Conservation (phyloP, 1,284 basidiomycete species). For the Paramarasmius palmivorus region DNA sequence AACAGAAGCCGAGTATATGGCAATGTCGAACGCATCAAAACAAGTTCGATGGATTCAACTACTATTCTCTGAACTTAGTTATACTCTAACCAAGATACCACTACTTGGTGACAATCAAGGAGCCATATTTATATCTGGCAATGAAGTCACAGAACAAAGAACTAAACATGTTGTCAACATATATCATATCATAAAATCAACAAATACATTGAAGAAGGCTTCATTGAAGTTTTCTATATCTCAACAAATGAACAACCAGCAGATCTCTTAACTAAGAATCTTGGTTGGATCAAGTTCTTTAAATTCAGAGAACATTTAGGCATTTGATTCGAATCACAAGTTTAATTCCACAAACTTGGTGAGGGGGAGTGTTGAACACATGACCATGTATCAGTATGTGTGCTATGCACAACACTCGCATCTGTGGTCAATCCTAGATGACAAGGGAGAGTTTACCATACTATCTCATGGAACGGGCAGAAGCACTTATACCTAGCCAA, state of each 20-base stretch:
- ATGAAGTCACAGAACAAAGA: constrained; percentile 25
- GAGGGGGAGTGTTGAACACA: no score
- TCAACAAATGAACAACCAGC: constrained; percentile 23
- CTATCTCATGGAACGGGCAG: no score
- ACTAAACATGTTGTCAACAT: constrained; percentile 47
- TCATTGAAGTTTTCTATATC: constrained; percentile 15
- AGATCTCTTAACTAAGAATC: constrained; percentile 28
- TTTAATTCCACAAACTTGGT: no score
- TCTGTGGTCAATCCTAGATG: no score
- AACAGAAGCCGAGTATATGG: constrained; percentile 35
- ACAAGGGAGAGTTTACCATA: no score
- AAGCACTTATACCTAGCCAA: no score
- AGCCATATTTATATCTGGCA: constrained; percentile 29
- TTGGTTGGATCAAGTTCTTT: no score
- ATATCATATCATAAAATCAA: constrained; percentile 36
- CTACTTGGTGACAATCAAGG: constrained; percentile 37
- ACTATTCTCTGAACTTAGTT: constrained; percentile 24
- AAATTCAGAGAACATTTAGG: no score
- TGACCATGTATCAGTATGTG: no score
- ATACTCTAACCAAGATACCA: background rate
- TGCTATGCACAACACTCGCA: no score
- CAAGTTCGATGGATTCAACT: constrained; percentile 13
- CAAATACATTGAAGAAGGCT: constrained; percentile 24
- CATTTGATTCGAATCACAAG: no score
- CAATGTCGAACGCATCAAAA: constrained; percentile 20